Evolutionary conservation across 1,139 yeast genomes (phyloP).

Genomic region (Suhomyces taliae): DNA sequence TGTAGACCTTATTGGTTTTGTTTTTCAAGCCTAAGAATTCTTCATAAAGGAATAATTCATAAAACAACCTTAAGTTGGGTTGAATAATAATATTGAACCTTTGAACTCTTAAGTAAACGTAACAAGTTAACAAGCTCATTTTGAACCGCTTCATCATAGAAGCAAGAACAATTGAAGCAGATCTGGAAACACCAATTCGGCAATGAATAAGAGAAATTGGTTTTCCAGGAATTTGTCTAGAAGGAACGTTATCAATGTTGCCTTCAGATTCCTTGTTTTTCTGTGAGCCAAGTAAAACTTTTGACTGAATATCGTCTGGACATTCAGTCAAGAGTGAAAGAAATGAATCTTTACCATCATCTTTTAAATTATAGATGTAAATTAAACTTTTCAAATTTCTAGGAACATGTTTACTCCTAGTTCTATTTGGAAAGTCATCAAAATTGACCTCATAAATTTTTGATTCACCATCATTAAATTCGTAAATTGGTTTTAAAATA

Average conservation of each 20-base stretch:
- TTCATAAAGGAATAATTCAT: slow-evolving; percentile 80
- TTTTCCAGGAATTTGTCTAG: neutral
- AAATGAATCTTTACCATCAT: slow-evolving; percentile 43
- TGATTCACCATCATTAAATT: slow-evolving; percentile 25
- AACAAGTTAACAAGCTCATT: slow-evolving; percentile 69
- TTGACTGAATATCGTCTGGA: slow-evolving; percentile 33
- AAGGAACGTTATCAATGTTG: slow-evolving; percentile 18
- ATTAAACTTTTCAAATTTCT: slow-evolving; percentile 25
- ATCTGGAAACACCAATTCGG: slow-evolving; percentile 87
- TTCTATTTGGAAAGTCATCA: slow-evolving; percentile 12
- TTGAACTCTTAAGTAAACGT: slow-evolving; percentile 77
- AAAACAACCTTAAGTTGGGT: slow-evolving; percentile 84
- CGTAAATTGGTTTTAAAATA: slow-evolving; percentile 22
- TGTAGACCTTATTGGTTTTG: slow-evolving; percentile 17
- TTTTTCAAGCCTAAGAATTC: slow-evolving; percentile 39
- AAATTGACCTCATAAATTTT: slow-evolving; percentile 32
- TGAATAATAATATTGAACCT: slow-evolving; percentile 87
- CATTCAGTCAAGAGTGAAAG: slow-evolving; percentile 31
- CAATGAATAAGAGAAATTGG: slow-evolving; percentile 70
- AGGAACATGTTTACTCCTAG: slow-evolving; percentile 17
- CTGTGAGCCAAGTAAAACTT: slow-evolving; percentile 25
- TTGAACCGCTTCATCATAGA: slow-evolving; percentile 76
- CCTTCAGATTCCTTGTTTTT: slow-evolving; percentile 22
- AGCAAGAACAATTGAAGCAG: slow-evolving; percentile 89
- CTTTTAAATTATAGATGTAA: slow-evolving; percentile 38